phyloP scores from a whole-genome alignment of 2,329 filamentous ascomycete genomes.

The Aurifilum marmelostoma region DNA sequence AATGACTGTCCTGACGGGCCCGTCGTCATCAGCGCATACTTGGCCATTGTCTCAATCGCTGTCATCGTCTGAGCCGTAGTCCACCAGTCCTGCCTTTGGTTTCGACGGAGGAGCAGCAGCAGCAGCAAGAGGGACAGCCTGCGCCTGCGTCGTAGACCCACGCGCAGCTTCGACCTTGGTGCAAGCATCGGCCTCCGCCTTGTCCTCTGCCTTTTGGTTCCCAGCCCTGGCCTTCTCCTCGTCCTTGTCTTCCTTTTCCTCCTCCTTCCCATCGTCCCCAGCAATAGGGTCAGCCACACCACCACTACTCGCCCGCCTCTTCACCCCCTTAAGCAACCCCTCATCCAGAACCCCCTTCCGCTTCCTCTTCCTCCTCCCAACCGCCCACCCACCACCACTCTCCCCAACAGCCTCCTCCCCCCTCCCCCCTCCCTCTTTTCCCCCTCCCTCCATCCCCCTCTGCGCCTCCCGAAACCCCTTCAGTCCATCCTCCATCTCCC shows the following conservation, averaged over 20 bases:
- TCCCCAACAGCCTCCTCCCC: constrained; percentile 10
- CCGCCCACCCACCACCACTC: constrained; percentile 15
- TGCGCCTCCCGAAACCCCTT: constrained; percentile 58
- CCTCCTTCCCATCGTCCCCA: constrained; percentile 4
- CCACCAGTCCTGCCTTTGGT: constrained; percentile 49
- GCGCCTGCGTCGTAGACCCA: constrained; percentile 35
- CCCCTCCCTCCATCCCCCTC: constrained; percentile 34
- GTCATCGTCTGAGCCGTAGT: constrained; percentile 60
- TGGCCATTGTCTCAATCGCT: constrained; percentile 37
- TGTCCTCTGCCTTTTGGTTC: neutral
- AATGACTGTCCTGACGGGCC: too few species aligned
- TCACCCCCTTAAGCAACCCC: constrained; percentile 29
- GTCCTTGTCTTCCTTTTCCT: constrained; percentile 24
- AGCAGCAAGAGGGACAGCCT: constrained; percentile 5
- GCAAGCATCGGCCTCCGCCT: constrained; percentile 1
- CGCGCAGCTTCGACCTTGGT: constrained; percentile 1
- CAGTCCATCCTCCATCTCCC: constrained; percentile 62
- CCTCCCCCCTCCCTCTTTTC: constrained; percentile 17
- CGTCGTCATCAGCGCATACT: neutral
- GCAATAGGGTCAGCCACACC: neutral
- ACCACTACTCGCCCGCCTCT: constrained; percentile 27
- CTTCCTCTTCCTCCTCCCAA: constrained; percentile 18
- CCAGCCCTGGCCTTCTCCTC: constrained; percentile 12
- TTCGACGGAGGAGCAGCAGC: constrained; percentile 30
- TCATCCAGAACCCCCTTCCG: constrained; percentile 28